Conservation (phyloP, 192 early-diverging fungal genomes). For the Linnemannia hyalina region DNA sequence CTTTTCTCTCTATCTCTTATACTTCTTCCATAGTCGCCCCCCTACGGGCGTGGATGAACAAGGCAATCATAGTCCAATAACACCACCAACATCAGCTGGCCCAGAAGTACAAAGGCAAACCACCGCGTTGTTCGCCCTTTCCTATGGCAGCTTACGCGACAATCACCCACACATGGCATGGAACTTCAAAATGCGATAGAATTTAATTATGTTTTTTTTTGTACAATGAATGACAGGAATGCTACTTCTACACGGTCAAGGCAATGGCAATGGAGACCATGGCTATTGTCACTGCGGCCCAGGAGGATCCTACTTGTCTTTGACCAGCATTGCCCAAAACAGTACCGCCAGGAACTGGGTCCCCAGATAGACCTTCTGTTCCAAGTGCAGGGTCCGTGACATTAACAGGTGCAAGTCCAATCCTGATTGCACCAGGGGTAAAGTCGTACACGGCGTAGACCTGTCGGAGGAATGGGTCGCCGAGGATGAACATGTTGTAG, state of each 20-base stretch:
- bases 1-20: neutral
- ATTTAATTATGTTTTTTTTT: neutral
- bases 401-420: slow-evolving; percentile 39
- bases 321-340: neutral
- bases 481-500: slow-evolving; percentile 53
- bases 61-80: neutral
- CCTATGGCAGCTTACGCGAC: neutral
- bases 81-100: neutral
- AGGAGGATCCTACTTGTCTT: neutral
- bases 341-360: slow-evolving; percentile 35
- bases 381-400: slow-evolving; percentile 18
- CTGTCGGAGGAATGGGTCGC: slow-evolving; percentile 50
- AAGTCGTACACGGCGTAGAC: slow-evolving; percentile 52
- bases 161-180: too few species aligned
- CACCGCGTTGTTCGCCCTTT: too few species aligned
- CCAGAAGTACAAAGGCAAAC: too few species aligned
- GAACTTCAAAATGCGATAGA: neutral
- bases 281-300: neutral
- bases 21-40: neutral
- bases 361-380: slow-evolving; percentile 35
- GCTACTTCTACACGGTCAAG: neutral
- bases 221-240: neutral
- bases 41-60: neutral
- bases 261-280: neutral
- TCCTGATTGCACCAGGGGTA: slow-evolving; percentile 42